Conservation (phyloP, 2,329 filamentous ascomycete species). For the Colletotrichum sp. region DNA sequence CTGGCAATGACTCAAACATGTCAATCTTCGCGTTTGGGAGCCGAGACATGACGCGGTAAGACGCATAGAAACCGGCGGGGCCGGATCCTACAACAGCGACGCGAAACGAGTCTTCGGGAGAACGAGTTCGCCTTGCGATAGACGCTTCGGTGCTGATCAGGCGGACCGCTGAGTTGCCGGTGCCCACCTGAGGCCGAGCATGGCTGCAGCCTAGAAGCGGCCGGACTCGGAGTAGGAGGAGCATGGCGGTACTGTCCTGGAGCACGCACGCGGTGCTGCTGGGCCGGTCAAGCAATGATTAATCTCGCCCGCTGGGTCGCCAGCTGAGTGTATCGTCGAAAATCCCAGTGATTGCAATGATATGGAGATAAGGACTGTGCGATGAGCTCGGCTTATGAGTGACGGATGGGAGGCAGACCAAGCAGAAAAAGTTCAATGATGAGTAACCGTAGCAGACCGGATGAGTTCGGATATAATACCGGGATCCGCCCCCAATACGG, state of each 20-base stretch:
- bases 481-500: not conserved
- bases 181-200: not conserved
- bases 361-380: not conserved
- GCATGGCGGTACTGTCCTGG: not conserved
- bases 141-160: not conserved
- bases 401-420: not conserved
- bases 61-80: slow-evolving; percentile 94
- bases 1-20: slow-evolving; percentile 95
- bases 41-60: slow-evolving; percentile 82
- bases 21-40: slow-evolving; percentile 77
- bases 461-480: not conserved
- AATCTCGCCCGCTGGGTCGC: not conserved
- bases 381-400: not conserved
- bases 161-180: not conserved
- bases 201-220: not conserved
- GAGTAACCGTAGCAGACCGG: not conserved
- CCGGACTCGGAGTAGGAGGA: not conserved
- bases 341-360: not conserved
- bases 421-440: not conserved
- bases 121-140: slow-evolving; percentile 13
- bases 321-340: not conserved
- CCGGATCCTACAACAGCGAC: slow-evolving; percentile 92
- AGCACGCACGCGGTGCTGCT: not conserved
- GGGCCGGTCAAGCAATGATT: not conserved
- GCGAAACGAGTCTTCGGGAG: slow-evolving; percentile 59